phyloP scores from a whole-genome alignment of 2,329 filamentous ascomycete species.

The Metarhizium rileyi region DNA sequence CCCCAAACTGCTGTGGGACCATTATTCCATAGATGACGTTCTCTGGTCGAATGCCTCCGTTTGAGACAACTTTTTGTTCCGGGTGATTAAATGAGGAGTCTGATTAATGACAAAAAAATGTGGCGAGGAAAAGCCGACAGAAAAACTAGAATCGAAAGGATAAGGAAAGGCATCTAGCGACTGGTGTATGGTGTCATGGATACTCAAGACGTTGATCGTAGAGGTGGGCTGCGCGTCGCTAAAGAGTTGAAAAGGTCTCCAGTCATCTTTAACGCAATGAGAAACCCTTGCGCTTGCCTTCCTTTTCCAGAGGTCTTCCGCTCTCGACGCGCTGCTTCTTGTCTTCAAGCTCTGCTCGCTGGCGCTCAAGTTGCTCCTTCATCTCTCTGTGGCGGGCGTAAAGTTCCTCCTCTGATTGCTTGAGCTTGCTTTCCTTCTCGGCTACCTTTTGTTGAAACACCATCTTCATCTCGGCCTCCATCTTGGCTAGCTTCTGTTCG shows the following conservation, averaged over 20 bases:
- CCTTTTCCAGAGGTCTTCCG: slow-evolving; percentile 91
- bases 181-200: slow-evolving; percentile 51
- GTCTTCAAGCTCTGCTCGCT: slow-evolving; percentile 91
- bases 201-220: slow-evolving; percentile 47
- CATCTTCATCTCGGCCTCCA: slow-evolving; percentile 99
- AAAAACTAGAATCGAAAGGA: slow-evolving; percentile 34
- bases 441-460: slow-evolving; percentile 99
- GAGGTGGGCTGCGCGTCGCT: slow-evolving; percentile 12
- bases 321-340: slow-evolving; percentile 96
- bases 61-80: slow-evolving; percentile 23
- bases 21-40: slow-evolving; percentile 24
- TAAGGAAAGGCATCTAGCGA: slow-evolving; percentile 45
- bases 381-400: slow-evolving; percentile 98
- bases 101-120: slow-evolving; percentile 30
- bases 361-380: slow-evolving; percentile 97
- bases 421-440: slow-evolving; percentile 99
- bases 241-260: background rate
- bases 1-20: slow-evolving; percentile 17
- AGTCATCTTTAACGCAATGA: slow-evolving; percentile 69
- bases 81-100: slow-evolving; percentile 27
- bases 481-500: slow-evolving; percentile 99
- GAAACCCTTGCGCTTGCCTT: slow-evolving; percentile 98
- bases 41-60: slow-evolving; percentile 19
- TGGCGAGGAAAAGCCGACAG: slow-evolving; percentile 24
- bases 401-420: slow-evolving; percentile 97